Evolutionary conservation across 2,329 filamentous ascomycete species (phyloP).

Genomic region (Cercospora sp.): DNA sequence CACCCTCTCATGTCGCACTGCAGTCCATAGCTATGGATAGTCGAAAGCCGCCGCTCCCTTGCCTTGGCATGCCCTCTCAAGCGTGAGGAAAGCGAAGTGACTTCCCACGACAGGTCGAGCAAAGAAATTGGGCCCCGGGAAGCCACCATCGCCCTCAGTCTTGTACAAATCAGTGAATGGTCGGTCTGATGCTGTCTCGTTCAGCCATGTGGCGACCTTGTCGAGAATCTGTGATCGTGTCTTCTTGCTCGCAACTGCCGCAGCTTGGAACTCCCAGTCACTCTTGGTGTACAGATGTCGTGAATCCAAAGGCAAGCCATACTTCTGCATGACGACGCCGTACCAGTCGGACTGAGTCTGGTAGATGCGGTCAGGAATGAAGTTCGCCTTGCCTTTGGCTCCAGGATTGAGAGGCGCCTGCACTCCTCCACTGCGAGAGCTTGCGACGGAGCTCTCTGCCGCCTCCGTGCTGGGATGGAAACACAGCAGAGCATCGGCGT

Average conservation of each 20-base stretch:
- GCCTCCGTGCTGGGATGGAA: slow-evolving; percentile 59
- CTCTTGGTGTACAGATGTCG: slow-evolving; percentile 77
- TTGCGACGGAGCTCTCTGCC: slow-evolving; percentile 15
- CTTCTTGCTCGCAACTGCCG: slow-evolving; percentile 69
- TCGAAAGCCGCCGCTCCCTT: slow-evolving; percentile 23
- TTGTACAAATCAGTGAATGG: slow-evolving; percentile 81
- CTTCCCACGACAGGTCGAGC: slow-evolving; percentile 81
- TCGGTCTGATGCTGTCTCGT: slow-evolving; percentile 73
- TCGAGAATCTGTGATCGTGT: slow-evolving; percentile 72
- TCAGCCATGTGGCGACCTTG: slow-evolving; percentile 75
- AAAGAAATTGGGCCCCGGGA: slow-evolving; percentile 73
- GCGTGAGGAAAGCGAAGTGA: slow-evolving; percentile 81
- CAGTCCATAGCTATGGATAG: slow-evolving; percentile 15
- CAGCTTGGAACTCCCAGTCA: slow-evolving; percentile 89
- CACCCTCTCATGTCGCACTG: neutral
- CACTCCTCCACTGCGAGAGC: slow-evolving; percentile 4
- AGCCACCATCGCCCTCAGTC: slow-evolving; percentile 74
- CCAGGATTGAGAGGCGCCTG: slow-evolving; percentile 26
- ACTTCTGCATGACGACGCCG: slow-evolving; percentile 72
- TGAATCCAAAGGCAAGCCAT: slow-evolving; percentile 78
- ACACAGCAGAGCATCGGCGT: slow-evolving; percentile 75
- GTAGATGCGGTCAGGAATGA: slow-evolving; percentile 76
- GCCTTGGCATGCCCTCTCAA: slow-evolving; percentile 68
- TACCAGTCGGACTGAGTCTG: slow-evolving; percentile 80
- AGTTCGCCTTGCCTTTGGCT: slow-evolving; percentile 32